phyloP scores from a whole-genome alignment of 345 rosid genomes.

The Syzygium grande region DNA sequence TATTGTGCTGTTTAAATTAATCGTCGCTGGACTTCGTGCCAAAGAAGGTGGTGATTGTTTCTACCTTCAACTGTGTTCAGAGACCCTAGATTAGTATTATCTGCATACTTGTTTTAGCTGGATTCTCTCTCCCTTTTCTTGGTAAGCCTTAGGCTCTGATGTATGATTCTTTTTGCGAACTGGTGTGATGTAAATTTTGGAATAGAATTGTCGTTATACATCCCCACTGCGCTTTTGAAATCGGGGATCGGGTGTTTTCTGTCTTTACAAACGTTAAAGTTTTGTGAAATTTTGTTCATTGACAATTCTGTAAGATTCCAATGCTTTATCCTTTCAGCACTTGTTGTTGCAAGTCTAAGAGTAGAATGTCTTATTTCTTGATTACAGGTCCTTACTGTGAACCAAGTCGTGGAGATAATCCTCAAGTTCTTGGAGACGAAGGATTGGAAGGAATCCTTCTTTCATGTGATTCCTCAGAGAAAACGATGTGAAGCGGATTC shows the following conservation, averaged over 20 bases:
- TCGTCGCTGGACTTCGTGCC: not conserved
- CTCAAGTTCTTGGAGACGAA: constrained; percentile 70
- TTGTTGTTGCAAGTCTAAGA: not conserved
- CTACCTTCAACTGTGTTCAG: not conserved
- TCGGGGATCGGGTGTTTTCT: not conserved
- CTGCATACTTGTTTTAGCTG: not conserved
- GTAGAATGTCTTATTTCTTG: not conserved
- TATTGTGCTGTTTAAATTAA: not conserved
- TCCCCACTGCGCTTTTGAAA: not conserved
- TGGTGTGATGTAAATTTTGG: not conserved
- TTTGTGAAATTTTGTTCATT: not conserved
- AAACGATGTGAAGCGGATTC: constrained; percentile 45
- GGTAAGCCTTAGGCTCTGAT: not conserved
- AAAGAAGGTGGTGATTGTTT: not conserved
- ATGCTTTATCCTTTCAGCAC: not conserved
- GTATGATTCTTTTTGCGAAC: not conserved
- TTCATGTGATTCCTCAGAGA: constrained; percentile 87
- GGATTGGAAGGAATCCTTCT: constrained; percentile 87
- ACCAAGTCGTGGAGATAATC: constrained; percentile 91
- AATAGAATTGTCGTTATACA: not conserved
- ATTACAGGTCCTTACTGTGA: constrained; percentile 84
- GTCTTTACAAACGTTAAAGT: not conserved
- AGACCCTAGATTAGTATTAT: not conserved
- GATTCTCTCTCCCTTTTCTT: not conserved
- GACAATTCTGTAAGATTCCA: not conserved